Evolutionary conservation across 225 moss, liverwort and hornwort genomes (phyloP).

Genomic region (Rhytidiadelphus loreus): DNA sequence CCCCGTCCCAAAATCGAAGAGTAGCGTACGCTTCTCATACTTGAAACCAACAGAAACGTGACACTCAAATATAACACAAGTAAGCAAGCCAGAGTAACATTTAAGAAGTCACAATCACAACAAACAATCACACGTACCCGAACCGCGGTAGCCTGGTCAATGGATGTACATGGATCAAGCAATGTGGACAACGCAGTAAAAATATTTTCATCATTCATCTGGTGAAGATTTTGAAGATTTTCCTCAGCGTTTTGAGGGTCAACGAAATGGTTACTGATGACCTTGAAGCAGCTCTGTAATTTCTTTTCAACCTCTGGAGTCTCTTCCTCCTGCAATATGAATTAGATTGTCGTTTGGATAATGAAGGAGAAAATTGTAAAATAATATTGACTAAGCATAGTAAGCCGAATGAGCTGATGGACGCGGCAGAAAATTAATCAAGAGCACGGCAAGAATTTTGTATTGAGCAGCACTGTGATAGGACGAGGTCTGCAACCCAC

Average conservation of each 20-base stretch:
- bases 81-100: not conserved
- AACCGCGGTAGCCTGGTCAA: slow-evolving; percentile 46
- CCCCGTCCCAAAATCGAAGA: not conserved
- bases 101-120: not conserved
- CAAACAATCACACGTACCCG: slow-evolving; percentile 34
- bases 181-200: slow-evolving; percentile 58
- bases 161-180: slow-evolving; percentile 42
- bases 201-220: slow-evolving; percentile 80
- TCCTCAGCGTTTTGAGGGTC: slow-evolving; percentile 78
- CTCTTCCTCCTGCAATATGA: slow-evolving; percentile 67
- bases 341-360: not conserved
- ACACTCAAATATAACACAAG: not conserved
- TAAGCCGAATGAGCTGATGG: not conserved
- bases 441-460: not conserved
- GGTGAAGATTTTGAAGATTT: slow-evolving; percentile 65
- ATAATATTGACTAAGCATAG: not conserved
- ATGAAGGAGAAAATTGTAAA: not conserved
- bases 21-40: not conserved
- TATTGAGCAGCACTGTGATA: not conserved
- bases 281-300: slow-evolving; percentile 64
- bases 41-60: not conserved
- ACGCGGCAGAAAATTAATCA: not conserved
- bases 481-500: slow-evolving; percentile 4
- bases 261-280: slow-evolving; percentile 52
- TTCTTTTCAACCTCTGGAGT: slow-evolving; percentile 69